These are phyloP conservation scores for Isatis tinctoria DNA, from an alignment of 345 rosid genomes.

Conservation along the genomic window DNA sequence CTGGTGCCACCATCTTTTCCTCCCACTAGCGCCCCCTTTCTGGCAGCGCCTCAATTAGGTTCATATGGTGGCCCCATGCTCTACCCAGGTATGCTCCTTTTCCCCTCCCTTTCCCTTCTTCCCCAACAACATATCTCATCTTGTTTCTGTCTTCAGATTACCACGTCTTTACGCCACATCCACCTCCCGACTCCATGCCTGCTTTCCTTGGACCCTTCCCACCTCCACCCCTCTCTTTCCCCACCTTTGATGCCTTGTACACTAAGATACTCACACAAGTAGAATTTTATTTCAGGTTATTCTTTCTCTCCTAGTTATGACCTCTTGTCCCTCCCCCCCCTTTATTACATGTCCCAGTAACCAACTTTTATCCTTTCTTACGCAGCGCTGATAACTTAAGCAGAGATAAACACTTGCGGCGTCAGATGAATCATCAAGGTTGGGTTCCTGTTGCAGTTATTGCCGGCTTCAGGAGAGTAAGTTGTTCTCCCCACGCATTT, in stretches of 20 bases:
- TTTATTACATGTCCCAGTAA: background rate
- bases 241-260: conserved; percentile 18
- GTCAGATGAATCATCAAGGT: conserved; percentile 78
- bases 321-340: background rate
- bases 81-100: conserved; percentile 15
- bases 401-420: conserved; percentile 64
- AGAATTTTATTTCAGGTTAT: conserved; percentile 84
- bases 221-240: conserved; percentile 8
- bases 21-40: conserved; percentile 7
- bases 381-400: conserved; percentile 78
- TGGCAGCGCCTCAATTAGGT: conserved; percentile 24
- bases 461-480: conserved; percentile 79
- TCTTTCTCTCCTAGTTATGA: background rate
- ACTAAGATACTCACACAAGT: conserved; percentile 53
- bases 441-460: conserved; percentile 75
- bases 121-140: background rate
- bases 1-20: conserved; percentile 33
- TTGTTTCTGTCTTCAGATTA: conserved; percentile 10
- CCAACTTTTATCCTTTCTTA: background rate
- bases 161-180: conserved; percentile 15
- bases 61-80: conserved; percentile 32
- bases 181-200: conserved; percentile 18
- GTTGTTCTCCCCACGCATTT: conserved; percentile 29
- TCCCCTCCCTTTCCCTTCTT: background rate
- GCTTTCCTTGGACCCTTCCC: conserved; percentile 19